These are phyloP conservation scores for Sanguinoderma infundibulare DNA, from an alignment of 1,284 basidiomycete genomes.

Conservation along the genomic window DNA sequence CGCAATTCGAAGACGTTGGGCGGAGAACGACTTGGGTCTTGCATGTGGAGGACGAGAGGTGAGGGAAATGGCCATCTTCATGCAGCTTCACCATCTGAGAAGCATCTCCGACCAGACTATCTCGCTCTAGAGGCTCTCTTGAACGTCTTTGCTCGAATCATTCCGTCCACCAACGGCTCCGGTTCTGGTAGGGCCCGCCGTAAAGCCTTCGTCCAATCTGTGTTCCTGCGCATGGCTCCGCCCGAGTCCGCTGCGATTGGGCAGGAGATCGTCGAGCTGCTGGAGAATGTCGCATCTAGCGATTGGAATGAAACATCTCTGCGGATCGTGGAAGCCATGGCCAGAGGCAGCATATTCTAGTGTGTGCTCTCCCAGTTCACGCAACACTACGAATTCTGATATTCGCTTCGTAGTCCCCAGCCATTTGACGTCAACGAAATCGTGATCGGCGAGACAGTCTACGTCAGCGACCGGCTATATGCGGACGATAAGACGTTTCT, in stretches of 20 bases:
- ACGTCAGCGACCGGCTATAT: constrained; percentile 49
- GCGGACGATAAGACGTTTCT: constrained; percentile 56
- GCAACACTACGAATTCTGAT: not conserved
- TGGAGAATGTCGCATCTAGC: constrained; percentile 44
- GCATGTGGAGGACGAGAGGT: constrained; percentile 40
- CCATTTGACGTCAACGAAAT: constrained; percentile 54
- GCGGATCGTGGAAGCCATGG: constrained; percentile 53
- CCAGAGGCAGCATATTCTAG: constrained; percentile 51
- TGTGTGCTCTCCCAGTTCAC: constrained; percentile 34
- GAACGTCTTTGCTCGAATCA: constrained; percentile 56
- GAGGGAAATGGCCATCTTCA: no score
- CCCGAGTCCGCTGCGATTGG: constrained; percentile 30
- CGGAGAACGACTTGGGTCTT: constrained; percentile 35
- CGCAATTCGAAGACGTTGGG: constrained; percentile 32
- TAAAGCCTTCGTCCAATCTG: constrained; percentile 52
- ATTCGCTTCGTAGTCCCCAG: constrained; percentile 51
- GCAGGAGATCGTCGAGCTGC: constrained; percentile 43
- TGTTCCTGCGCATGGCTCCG: constrained; percentile 40
- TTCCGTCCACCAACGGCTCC: constrained; percentile 48
- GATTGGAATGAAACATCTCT: constrained; percentile 59
- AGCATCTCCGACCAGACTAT: constrained; percentile 47
- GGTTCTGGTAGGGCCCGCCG: constrained; percentile 42
- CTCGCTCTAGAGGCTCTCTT: constrained; percentile 59
- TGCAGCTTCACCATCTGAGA: no score
- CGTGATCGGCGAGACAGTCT: constrained; percentile 42